phyloP scores from a whole-genome alignment of 176 grass and related monocot genomes.

The Alloteropsis semialata region DNA sequence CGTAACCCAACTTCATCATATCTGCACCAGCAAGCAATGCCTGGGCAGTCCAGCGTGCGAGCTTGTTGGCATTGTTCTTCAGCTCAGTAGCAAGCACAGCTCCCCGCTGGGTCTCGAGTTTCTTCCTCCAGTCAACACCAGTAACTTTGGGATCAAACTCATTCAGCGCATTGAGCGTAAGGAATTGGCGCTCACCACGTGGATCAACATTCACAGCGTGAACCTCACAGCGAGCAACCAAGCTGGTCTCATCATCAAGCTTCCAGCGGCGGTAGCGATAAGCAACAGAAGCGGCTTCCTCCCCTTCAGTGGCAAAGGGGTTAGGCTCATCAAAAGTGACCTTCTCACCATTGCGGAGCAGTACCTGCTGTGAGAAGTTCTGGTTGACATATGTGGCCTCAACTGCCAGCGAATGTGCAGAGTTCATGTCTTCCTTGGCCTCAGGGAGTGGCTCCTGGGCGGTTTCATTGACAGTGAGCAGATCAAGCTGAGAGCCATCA shows the following conservation, averaged over 20 bases:
- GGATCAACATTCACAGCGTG: constrained; percentile 53
- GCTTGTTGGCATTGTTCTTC: constrained; percentile 94
- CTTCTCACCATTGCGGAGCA: constrained; percentile 63
- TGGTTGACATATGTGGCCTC: constrained; percentile 90
- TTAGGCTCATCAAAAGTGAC: constrained; percentile 82
- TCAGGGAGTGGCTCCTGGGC: constrained; percentile 74
- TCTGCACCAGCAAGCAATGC: constrained; percentile 71
- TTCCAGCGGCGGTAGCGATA: constrained; percentile 85
- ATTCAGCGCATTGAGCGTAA: constrained; percentile 70
- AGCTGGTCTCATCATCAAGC: constrained; percentile 59
- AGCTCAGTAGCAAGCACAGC: constrained; percentile 85
- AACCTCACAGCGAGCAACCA: constrained; percentile 80
- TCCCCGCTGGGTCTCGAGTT: constrained; percentile 79
- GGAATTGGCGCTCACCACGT: constrained; percentile 57
- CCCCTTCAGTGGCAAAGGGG: constrained; percentile 56
- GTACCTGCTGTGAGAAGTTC: constrained; percentile 86
- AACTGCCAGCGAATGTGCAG: constrained; percentile 46
- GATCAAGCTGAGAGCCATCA: constrained; percentile 72
- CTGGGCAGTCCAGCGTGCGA: constrained; percentile 79
- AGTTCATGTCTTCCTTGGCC: constrained; percentile 86
- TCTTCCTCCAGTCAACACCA: constrained; percentile 86
- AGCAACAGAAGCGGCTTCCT: constrained; percentile 68
- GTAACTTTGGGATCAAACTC: constrained; percentile 88
- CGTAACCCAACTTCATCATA: constrained; percentile 85
- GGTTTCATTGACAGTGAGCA: constrained; percentile 76